Percentiles rank a stretch among this genome's conserved stretches.
These are phyloP conservation scores for Paramecium caudatum DNA, from an alignment of 73 alveolate genomes.

Conservation along the genomic window DNA sequence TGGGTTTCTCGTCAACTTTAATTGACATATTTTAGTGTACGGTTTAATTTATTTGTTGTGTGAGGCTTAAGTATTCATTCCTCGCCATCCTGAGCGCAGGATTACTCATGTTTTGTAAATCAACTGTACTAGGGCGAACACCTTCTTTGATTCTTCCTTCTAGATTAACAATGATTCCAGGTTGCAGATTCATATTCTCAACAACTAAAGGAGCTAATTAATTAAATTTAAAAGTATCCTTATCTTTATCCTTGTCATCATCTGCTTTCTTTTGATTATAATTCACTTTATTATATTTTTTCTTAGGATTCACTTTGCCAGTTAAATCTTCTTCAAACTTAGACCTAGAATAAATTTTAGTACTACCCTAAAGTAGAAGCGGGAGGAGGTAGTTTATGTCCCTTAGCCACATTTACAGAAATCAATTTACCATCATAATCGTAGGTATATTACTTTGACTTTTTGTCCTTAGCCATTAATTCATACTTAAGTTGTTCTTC, in stretches of 20 bases:
- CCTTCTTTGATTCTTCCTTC: slow-evolving; percentile 58
- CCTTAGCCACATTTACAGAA: not conserved
- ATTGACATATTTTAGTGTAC: not conserved
- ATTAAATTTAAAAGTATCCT: slow-evolving; percentile 50
- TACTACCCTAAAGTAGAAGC: not conserved
- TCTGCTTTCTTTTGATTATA: slow-evolving; percentile 16
- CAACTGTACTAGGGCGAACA: slow-evolving; percentile 28
- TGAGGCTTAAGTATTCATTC: slow-evolving; percentile 38
- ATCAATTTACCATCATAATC: slow-evolving; percentile 68
- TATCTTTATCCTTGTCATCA: slow-evolving; percentile 45
- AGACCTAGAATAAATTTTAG: slow-evolving; percentile 1
- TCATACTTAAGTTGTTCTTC: slow-evolving; percentile 67
- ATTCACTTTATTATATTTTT: not conserved
- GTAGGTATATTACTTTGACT: slow-evolving; percentile 31
- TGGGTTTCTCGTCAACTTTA: slow-evolving; percentile 18
- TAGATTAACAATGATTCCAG: not conserved
- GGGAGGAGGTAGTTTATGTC: slow-evolving; percentile 7
- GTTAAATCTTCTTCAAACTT: slow-evolving; percentile 14
- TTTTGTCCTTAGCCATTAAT: slow-evolving; percentile 65
- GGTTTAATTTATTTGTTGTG: not conserved
- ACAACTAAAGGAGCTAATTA: slow-evolving; percentile 41
- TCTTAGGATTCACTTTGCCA: not conserved
- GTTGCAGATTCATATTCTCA: slow-evolving; percentile 58
- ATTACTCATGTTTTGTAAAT: slow-evolving; percentile 39
- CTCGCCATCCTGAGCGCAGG: slow-evolving; percentile 52